phyloP scores from a whole-genome alignment of 2,329 filamentous ascomycete genomes.

The Dryadomyces quercivorus region DNA sequence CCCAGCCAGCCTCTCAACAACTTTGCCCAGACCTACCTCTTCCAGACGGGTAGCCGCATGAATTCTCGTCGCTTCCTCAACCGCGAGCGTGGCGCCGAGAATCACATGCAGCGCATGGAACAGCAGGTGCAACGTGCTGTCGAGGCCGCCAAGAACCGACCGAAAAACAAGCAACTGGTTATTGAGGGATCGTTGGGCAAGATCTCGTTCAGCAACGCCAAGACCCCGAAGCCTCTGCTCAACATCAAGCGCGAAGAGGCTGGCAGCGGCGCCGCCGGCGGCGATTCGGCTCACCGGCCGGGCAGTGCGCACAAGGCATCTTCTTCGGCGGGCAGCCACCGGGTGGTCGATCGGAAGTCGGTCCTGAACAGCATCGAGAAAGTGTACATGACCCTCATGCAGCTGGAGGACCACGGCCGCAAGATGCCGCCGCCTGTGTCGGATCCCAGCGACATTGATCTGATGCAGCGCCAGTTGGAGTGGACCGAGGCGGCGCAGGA shows the following conservation, averaged over 20 bases:
- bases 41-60: constrained; percentile 81
- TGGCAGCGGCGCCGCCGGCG: constrained; percentile 10
- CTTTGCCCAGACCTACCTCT: constrained; percentile 95
- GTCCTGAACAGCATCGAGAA: constrained; percentile 78
- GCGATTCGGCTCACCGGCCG: constrained; percentile 42
- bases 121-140: constrained; percentile 96
- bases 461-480: constrained; percentile 62
- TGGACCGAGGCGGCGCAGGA: constrained; percentile 61
- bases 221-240: constrained; percentile 86
- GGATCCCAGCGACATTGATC: constrained; percentile 51
- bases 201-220: constrained; percentile 98
- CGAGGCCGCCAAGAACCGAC: constrained; percentile 92
- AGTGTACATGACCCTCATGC: constrained; percentile 81
- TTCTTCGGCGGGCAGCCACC: constrained; percentile 12
- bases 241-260: constrained; percentile 86
- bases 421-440: constrained; percentile 55
- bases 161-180: constrained; percentile 94
- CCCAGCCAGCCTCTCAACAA: constrained; percentile 88
- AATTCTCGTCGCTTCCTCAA: constrained; percentile 58
- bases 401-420: constrained; percentile 85
- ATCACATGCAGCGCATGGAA: constrained; percentile 98
- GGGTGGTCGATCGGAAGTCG: constrained; percentile 66
- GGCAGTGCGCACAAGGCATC: constrained; percentile 30
- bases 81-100: constrained; percentile 67
- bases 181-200: constrained; percentile 94